Base-by-base conservation (phyloP, 257 asterid species). In the Przewalskia tangutica region DNA sequence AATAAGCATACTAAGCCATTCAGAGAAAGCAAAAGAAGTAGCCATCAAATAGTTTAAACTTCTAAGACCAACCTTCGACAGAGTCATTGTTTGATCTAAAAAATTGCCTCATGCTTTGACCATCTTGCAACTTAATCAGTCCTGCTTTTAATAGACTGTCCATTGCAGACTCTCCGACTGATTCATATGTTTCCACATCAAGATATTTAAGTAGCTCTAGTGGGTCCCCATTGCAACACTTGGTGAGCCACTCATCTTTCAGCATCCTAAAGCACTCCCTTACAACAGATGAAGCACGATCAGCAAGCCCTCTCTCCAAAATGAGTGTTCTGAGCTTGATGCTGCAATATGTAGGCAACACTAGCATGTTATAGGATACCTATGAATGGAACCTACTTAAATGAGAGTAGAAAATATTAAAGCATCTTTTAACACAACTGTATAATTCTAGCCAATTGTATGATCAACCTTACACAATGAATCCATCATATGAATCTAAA, bases 181-280 rank as follows among this genome's bases (percentile, higher is more conserved):
- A 87, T 88, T 96, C 99, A 87, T 95, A 95, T 81, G 99, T 95
- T 91, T 95, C 99, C 79, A 95, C 98, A 85, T 95, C 99, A 81
- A 95, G 97, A 86, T 81, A 95, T 84, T 91, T 91, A 79, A 95
- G 94, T 76, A 95, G 90, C 84, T 89, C 86, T 68, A 92, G 82
- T 59, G 92, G 93, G 86, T 94, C 91, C 77, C 91, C 95, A 46
- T 89, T 89, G 93, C 99, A 92, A 86, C 89, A 88, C 82, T 94
- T 92, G 62, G 84, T 91, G 77, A 94, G 97, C 99, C 99, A 95
- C 83, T 92, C 97, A 81, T 94, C 97, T 88, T 90, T 92, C 92
- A 95, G 75, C 94, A 94, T 85, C 82, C 85, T 91, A 85, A 94
- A 87, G 84, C 99, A 95, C 89, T 92, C 97, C 82, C 89, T 92